A percentile compares a stretch with the other conserved stretches of the same genome.
Conservation (phyloP, 208 protist species). For the Angomonas desouzai region DNA sequence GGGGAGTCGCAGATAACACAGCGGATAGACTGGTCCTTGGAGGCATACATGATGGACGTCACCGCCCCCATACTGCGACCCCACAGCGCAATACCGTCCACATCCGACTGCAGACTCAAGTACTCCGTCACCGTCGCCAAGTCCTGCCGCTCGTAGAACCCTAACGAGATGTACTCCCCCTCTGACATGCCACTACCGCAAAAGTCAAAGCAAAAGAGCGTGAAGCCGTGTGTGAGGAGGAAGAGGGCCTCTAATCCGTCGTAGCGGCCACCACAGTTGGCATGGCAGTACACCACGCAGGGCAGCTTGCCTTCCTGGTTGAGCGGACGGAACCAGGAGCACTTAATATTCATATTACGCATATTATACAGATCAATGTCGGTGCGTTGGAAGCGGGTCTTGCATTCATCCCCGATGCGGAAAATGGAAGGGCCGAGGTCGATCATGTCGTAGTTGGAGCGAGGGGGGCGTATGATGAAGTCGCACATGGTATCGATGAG, state of each 20-base stretch:
- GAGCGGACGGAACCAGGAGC: constrained; percentile 75
- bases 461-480: constrained; percentile 85
- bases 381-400: constrained; percentile 39
- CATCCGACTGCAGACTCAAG: constrained; percentile 48
- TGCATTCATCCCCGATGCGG: constrained; percentile 38
- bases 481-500: constrained; percentile 75
- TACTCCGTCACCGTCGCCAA: constrained; percentile 86
- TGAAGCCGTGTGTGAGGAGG: constrained; percentile 83
- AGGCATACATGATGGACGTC: constrained; percentile 93
- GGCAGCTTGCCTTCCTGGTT: constrained; percentile 30
- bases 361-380: constrained; percentile 84
- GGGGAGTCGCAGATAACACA: constrained; percentile 93
- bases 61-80: constrained; percentile 95
- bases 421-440: constrained; percentile 68
- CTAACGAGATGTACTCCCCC: constrained; percentile 94
- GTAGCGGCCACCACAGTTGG: constrained; percentile 82
- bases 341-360: constrained; percentile 72
- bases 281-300: constrained; percentile 91
- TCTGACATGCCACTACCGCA: constrained; percentile 90
- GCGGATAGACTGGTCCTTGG: constrained; percentile 83
- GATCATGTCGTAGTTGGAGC: constrained; percentile 43
- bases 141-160: constrained; percentile 95
- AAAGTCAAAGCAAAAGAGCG: constrained; percentile 92
- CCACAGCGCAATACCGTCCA: constrained; percentile 86
- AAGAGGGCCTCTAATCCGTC: constrained; percentile 78